Evolutionary conservation across 2,329 filamentous ascomycete species (phyloP), one percentile per base, ranked within the genome.

Genomic region (Ascomycota sp.): DNA sequence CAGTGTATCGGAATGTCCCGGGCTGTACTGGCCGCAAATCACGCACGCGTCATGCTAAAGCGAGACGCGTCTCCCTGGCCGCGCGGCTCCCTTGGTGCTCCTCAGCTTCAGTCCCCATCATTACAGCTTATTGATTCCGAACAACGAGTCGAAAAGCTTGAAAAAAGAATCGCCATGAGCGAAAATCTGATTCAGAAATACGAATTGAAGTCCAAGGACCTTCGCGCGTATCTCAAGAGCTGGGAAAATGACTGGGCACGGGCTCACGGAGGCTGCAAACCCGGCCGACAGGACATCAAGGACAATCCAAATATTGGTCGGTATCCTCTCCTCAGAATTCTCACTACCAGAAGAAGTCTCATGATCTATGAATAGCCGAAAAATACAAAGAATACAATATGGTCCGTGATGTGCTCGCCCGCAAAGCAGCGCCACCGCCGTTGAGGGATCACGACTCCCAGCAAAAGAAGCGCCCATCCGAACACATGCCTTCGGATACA

Each of bases 321-420:
- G 58, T 32, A 3, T 3, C 10, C 6, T n/a, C 11, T 25, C 10
- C 16, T 21, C 16, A 21, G 5, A 21, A 21, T 21, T 12, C 8
- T 29, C 21, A 7, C 6, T 12, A 9, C 25, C 21, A 9, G 11
- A 7, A 11, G 12, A 27, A 10, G 8, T 24, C 25, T 30, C 7
- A 30, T 13, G n/a, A 13, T 24, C 7, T 1, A 12, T 25, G 9
- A 25, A 29, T 42, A 78, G 75, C 72, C 28, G 61, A 60, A 32
- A 83, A 82, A 47, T 86, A 86, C 53, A 81, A 77, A 48, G 65
- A 77, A 40, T 84, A 83, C 53, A 72, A 74, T 49, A 72, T 64
- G 41, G 49, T 75, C 34, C 66, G 74, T 40, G 64, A 71, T 43
- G 59, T 69, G 31, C 54, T 72, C 37, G 51, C 62, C 1, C 67